Evolutionary conservation across 1,284 basidiomycete genomes (phyloP), one percentile per base, ranked within the genome.

Genomic region (Porogramme epimiltina): DNA sequence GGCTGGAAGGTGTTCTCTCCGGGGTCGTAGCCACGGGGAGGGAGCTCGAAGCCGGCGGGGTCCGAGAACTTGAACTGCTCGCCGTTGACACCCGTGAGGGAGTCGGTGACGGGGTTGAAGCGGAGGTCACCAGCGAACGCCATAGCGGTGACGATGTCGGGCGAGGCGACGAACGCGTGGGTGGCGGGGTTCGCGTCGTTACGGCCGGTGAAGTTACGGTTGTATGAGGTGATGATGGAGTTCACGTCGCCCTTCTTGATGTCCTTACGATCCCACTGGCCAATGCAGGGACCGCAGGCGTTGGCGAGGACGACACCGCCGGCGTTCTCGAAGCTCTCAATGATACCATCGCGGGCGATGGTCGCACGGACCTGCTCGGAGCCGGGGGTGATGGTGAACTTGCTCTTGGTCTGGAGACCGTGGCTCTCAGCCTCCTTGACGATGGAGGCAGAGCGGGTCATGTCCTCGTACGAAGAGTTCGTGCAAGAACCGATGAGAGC

Each of bases 381-480:
- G 73, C 97, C 96, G 61, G 96, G 97, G 50, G 96, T 98, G 73
- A 99, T 90, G 58, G 94, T 98, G 84, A 97, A 98, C 76, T 87
- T 86, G 75, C 91, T 91, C 87, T 96, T 94, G 72, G 89, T 83
- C 64, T 85, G 80, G 57, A 98, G 82, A 64, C 97, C 95, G 70
- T 96, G 95, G 15, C 78, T 78, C 49, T 84, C 73, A 59, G 95
- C 97, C 77, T 99, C 88, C 63, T 83, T 82, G 63, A 92, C 95
- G 67, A 99, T 98, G 48, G 91, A 90, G 43, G 95, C 95, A 40
- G 95, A 91, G 68, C 97, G 94, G 44, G 93, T 92, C 96, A 99
- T 98, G 78, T 99, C 97, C 79, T 99, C 97, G 73, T 99, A 99
- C 25, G 97, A 99, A 45, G 96, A 99, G 86, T 99, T 99, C 73